Base-by-base conservation (phyloP, 768 basidiomycete species). In the Gymnopilus dilepis region DNA sequence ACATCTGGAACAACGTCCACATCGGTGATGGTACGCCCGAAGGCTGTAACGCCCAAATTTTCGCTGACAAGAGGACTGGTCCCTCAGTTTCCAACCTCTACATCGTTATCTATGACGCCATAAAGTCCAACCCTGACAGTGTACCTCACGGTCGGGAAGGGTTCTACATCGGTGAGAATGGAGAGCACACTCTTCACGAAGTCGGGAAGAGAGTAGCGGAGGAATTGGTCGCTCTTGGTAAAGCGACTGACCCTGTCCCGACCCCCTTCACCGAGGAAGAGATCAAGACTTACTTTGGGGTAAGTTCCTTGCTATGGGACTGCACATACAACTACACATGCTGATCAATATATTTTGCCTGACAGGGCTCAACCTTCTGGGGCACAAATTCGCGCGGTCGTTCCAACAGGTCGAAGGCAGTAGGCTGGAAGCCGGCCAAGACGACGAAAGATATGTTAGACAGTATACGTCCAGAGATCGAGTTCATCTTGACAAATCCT, bases 1-100 rank as follows among this genome's bases (percentile, higher is more conserved):
- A 88, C 56, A 43, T 85, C 6, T 90, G 86, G 88, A 80, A 82
- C 0, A 74, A 86, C 60, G 83, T 87, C 5, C 69, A 85, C 62
- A 77, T 86, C 38, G 73, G 84, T 38, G 86, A 88, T 43, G 65
- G 86, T 85, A 59, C 54, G 78, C 57, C 21, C 31, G 8, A 7
- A 17, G 22, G 21, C 13, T 22, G n/a, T 9, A 5, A 1, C 33
- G 7, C 15, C 34, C 34, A 37, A 15, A 37, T 4, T 37, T 37
- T 47, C 53, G 9, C 38, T 31, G 55, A 12, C 22, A 48, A 34
- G n/a, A 24, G 50, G 28, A 21, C 24, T n/a, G 11, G 12, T 45
- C 31, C 21, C 31, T 9, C 56, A 84, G 84, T 82, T 51, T 73
- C 75, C 5, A 68, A 79, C 37, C 72, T 87, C 13, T 87, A 81